A percentile compares a stretch with the other conserved stretches of the same genome.
Evolutionary conservation across 164 flowering plant genomes (phyloP).

Genomic region (Annona cherimola): DNA sequence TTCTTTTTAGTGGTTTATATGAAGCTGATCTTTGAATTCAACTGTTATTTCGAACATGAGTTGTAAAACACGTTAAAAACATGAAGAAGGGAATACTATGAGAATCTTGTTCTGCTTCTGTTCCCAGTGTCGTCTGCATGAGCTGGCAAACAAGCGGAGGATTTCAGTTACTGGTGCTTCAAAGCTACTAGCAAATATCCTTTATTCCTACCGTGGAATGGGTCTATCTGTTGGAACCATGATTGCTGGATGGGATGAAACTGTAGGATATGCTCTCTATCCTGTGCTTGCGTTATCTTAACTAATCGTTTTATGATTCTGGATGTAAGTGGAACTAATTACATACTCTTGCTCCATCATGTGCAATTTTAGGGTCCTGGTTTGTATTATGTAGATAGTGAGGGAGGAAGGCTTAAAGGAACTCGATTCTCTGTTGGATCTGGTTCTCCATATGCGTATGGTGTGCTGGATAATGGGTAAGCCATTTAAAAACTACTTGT

Average conservation of each 20-base stretch:
- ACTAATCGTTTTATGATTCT: no score
- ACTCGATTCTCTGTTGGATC: constrained; percentile 89
- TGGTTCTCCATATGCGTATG: constrained; percentile 98
- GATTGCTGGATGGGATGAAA: constrained; percentile 99
- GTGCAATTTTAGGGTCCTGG: constrained; percentile 72
- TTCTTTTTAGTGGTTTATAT: no score
- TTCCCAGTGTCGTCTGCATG: constrained; percentile 70
- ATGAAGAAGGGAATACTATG: no score
- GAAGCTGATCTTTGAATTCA: no score
- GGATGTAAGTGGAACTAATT: not conserved
- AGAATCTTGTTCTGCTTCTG: not conserved
- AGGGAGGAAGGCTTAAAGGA: constrained; percentile 95
- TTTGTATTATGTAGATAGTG: constrained; percentile 93
- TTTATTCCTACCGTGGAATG: constrained; percentile 93
- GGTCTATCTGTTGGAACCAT: constrained; percentile 96
- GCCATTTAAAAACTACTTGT: constrained; percentile 3
- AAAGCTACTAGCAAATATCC: constrained; percentile 85
- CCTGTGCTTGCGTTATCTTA: not conserved
- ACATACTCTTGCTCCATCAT: not conserved
- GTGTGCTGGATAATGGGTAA: constrained; percentile 86
- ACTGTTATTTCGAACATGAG: no score
- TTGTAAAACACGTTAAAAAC: no score
- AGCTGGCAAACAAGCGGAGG: constrained; percentile 88
- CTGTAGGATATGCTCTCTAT: constrained; percentile 36
- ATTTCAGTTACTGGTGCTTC: constrained; percentile 95